phyloP scores from a whole-genome alignment of 768 basidiomycete species.

The Mycena floridula region DNA sequence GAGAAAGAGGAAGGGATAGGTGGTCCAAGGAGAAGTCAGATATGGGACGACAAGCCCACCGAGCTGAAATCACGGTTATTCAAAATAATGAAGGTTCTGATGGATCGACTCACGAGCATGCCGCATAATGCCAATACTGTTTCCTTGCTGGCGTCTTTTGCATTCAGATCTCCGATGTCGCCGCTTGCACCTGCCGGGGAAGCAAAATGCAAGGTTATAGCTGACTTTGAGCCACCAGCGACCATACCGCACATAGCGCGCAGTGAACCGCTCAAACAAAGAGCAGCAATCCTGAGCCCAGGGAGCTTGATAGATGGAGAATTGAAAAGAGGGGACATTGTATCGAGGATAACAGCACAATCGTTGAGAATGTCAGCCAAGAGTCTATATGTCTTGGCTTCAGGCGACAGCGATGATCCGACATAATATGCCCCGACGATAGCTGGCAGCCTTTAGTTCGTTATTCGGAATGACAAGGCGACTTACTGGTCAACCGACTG shows the following conservation, averaged over 20 bases:
- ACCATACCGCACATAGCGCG: conserved; percentile 57
- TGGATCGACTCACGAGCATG: conserved; percentile 52
- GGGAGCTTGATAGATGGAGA: conserved; percentile 27
- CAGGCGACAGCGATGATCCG: conserved; percentile 60
- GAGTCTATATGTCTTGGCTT: conserved; percentile 65
- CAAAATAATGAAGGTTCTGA: neutral
- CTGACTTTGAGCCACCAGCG: conserved; percentile 66
- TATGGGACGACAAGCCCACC: conserved; percentile 56
- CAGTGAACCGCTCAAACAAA: conserved; percentile 55
- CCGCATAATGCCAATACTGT: conserved; percentile 63
- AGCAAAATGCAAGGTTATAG: conserved; percentile 62
- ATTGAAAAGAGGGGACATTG: conserved; percentile 49
- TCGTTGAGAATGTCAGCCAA: conserved; percentile 67
- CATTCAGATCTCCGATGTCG: conserved; percentile 66
- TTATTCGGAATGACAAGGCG: neutral
- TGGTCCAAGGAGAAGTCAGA: conserved; percentile 39
- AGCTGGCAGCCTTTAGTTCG: conserved; percentile 29
- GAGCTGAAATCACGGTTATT: conserved; percentile 28
- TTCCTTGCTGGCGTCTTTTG: conserved; percentile 69
- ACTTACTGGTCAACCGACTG: conserved; percentile 57
- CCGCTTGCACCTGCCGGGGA: conserved; percentile 43
- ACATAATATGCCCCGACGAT: conserved; percentile 57
- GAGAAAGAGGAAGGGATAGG: conserved; percentile 43
- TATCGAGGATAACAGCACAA: conserved; percentile 50
- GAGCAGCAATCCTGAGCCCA: conserved; percentile 34